Percentiles rank a stretch among this genome's conserved stretches.
These are phyloP conservation scores for Rhododendron simsii DNA, from an alignment of 148 eudicot species.

Conservation along the genomic window DNA sequence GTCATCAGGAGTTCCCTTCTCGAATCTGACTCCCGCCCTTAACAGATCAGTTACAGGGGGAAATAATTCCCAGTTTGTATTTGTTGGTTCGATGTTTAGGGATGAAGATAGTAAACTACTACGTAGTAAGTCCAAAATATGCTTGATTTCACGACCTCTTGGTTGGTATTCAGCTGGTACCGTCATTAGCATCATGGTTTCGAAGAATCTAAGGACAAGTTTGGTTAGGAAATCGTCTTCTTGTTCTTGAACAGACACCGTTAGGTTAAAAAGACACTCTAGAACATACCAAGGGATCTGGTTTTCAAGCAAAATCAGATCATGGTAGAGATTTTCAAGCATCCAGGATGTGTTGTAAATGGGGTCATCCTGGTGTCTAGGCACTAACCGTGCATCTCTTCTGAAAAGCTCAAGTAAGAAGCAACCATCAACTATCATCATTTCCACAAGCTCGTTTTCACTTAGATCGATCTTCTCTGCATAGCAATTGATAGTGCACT, in stretches of 20 bases:
- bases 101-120: not conserved
- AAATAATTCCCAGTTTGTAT: not conserved
- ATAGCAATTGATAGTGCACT: not conserved
- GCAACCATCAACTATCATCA: constrained; percentile 2
- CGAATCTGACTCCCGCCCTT: not conserved
- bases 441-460: not conserved
- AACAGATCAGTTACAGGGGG: not conserved
- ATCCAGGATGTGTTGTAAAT: not conserved
- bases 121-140: not conserved
- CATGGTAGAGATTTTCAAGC: not conserved
- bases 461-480: not conserved
- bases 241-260: not conserved
- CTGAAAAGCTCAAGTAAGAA: constrained; percentile 5
- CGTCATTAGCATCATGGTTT: not conserved
- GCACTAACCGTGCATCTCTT: not conserved
- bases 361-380: not conserved
- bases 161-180: not conserved
- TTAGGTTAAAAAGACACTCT: not conserved
- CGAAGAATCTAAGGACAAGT: not conserved
- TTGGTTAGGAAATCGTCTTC: not conserved
- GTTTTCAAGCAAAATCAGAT: not conserved
- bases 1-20: not conserved
- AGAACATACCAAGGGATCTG: constrained; percentile 1
- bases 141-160: not conserved
- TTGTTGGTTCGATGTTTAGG: not conserved